Conservation (phyloP, 306 rosid genomes). For the Begonia fuchsioides region DNA sequence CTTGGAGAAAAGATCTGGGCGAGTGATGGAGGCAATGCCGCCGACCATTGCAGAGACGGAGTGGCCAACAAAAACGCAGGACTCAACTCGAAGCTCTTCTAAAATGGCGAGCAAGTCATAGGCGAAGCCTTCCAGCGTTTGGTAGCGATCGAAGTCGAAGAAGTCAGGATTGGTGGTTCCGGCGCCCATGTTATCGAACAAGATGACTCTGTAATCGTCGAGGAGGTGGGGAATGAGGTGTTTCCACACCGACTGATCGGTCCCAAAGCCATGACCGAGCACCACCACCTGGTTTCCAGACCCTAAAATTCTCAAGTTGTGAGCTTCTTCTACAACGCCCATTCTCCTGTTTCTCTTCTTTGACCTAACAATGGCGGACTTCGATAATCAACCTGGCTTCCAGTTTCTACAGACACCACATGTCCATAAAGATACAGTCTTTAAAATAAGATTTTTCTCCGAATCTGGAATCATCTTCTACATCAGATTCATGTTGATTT, state of each 20-base stretch:
- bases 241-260: constrained; percentile 81
- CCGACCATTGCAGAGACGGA: constrained; percentile 79
- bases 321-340: constrained; percentile 73
- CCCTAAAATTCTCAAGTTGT: constrained; percentile 59
- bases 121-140: constrained; percentile 52
- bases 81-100: constrained; percentile 31
- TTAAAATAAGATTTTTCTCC: no score
- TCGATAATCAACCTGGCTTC: no score
- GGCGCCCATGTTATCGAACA: constrained; percentile 75
- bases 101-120: constrained; percentile 56
- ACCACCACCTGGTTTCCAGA: constrained; percentile 26
- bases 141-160: constrained; percentile 61
- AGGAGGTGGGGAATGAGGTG: constrained; percentile 52
- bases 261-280: constrained; percentile 72
- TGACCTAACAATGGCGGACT: no score
- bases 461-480: no score
- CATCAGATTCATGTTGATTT: no score
- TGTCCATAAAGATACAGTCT: no score
- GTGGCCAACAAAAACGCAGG: constrained; percentile 67
- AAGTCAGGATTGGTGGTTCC: constrained; percentile 80
- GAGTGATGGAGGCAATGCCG: constrained; percentile 42
- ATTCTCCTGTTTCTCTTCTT: constrained; percentile 5
- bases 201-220: constrained; percentile 34
- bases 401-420: no score
- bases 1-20: constrained; percentile 61